These are phyloP conservation scores for Lenzites betulinus DNA, from an alignment of 768 basidiomycete species.

Conservation along the genomic window DNA sequence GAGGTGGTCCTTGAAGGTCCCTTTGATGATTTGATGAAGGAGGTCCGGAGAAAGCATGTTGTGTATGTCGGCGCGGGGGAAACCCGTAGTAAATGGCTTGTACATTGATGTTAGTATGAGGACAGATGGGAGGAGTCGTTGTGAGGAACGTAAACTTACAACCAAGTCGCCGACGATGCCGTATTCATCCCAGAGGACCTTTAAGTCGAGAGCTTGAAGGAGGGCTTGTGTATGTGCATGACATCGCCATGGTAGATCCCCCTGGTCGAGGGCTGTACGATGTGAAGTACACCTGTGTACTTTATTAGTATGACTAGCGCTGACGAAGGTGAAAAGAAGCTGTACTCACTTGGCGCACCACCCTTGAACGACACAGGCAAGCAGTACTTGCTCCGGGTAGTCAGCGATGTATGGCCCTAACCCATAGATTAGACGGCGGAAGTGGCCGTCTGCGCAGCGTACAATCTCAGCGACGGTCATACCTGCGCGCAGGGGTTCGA, in stretches of 20 bases:
- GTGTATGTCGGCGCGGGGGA: conserved; percentile 28
- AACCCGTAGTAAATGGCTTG: conserved; percentile 26
- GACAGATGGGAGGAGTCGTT: no score
- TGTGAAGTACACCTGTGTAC: conserved; percentile 15
- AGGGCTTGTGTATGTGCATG: conserved; percentile 2
- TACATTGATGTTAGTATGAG: no score
- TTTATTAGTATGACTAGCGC: not conserved
- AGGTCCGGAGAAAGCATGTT: conserved; percentile 25
- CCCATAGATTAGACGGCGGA: conserved; percentile 29
- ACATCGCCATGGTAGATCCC: not conserved
- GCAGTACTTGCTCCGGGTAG: conserved; percentile 34
- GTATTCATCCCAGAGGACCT: conserved; percentile 7
- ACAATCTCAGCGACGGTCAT: conserved; percentile 17
- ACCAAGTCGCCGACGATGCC: conserved; percentile 8
- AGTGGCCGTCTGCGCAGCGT: conserved; percentile 31
- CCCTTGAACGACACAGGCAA: conserved; percentile 24
- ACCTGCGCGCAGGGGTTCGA: not conserved
- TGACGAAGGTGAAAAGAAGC: not conserved
- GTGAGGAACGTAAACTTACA: no score
- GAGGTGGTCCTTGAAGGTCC: conserved; percentile 29
- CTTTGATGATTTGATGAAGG: conserved; percentile 29
- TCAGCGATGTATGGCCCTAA: conserved; percentile 36
- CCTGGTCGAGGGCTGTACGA: conserved; percentile 8
- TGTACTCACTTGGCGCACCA: conserved; percentile 27
- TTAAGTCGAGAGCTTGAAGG: not conserved